phyloP scores from a whole-genome alignment of 768 basidiomycete species.

The Pholiota conissans region DNA sequence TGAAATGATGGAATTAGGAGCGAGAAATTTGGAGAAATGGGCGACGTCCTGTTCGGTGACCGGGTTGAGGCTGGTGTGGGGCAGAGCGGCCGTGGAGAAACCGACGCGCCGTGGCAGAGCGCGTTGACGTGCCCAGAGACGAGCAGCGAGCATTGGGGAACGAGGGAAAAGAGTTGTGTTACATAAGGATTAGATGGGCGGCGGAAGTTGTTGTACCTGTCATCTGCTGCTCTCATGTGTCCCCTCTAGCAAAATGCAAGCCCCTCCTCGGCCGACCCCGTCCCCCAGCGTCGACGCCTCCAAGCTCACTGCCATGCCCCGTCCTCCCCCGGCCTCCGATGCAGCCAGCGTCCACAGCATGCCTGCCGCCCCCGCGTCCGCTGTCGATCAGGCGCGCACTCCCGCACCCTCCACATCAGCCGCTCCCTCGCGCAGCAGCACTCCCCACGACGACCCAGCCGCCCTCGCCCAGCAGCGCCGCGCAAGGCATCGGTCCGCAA shows the following conservation, averaged over 20 bases:
- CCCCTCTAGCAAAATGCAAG: background rate
- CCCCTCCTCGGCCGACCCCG: no score
- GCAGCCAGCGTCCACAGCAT: conserved; percentile 60
- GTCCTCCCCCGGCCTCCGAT: conserved; percentile 34
- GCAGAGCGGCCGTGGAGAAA: conserved; percentile 22
- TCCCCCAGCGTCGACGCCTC: background rate
- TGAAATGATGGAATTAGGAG: conserved; percentile 64
- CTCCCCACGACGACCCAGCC: conserved; percentile 26
- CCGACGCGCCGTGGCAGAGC: conserved; percentile 17
- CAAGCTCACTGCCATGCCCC: background rate
- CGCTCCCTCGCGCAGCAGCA: conserved; percentile 21
- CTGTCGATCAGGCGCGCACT: conserved; percentile 28
- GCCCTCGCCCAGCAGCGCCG: conserved; percentile 33
- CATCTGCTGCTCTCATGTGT: background rate
- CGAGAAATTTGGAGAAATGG: conserved; percentile 67
- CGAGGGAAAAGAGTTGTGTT: conserved; percentile 1
- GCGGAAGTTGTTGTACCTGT: background rate
- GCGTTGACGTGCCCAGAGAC: conserved; percentile 19
- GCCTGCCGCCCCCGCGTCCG: conserved; percentile 44
- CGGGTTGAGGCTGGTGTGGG: conserved; percentile 38
- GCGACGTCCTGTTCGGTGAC: conserved; percentile 60
- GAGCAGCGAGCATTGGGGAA: conserved; percentile 20
- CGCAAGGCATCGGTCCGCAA: conserved; percentile 48
- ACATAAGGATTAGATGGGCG: background rate
- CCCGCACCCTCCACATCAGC: conserved; percentile 27